Evolutionary conservation across 1,139 yeast genomes (phyloP).

Genomic region (Candida anutae): DNA sequence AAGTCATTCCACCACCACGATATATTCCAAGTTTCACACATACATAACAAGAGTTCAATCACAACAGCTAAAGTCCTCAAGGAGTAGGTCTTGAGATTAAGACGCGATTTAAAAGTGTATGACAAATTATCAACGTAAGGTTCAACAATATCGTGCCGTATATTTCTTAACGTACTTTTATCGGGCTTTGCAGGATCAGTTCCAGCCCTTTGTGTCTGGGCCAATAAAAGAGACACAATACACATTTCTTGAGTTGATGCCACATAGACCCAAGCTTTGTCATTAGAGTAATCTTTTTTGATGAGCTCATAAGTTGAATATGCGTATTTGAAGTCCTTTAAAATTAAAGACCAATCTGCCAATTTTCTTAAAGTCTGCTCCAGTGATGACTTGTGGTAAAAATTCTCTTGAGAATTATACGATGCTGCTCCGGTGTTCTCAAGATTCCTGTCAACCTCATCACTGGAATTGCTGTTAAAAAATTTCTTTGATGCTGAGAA

Average conservation of each 20-base stretch:
- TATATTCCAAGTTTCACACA: slow-evolving; percentile 28
- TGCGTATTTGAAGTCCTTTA: slow-evolving; percentile 82
- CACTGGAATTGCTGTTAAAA: slow-evolving; percentile 24
- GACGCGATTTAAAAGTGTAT: slow-evolving; percentile 47
- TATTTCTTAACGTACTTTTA: slow-evolving; percentile 49
- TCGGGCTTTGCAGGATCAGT: slow-evolving; percentile 21
- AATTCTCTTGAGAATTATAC: slow-evolving; percentile 40
- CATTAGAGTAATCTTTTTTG: slow-evolving; percentile 69
- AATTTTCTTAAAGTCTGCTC: slow-evolving; percentile 75
- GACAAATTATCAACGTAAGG: slow-evolving; percentile 60
- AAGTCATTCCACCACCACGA: slow-evolving; percentile 45
- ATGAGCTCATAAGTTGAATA: slow-evolving; percentile 77
- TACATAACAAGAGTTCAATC: slow-evolving; percentile 48
- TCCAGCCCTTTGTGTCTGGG: slow-evolving; percentile 39
- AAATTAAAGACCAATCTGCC: slow-evolving; percentile 89
- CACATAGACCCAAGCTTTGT: slow-evolving; percentile 75
- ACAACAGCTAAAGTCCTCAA: slow-evolving; percentile 37
- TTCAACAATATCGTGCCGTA: slow-evolving; percentile 53
- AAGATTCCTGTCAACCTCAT: slow-evolving; percentile 5
- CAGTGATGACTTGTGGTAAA: slow-evolving; percentile 52
- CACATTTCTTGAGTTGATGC: slow-evolving; percentile 89
- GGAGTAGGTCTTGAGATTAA: slow-evolving; percentile 56
- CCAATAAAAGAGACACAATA: slow-evolving; percentile 64
- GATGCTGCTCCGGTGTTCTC: slow-evolving; percentile 10
- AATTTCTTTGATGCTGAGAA: slow-evolving; percentile 62